Conservation (phyloP, 2,329 filamentous ascomycete genomes). For the Calonectria hongkongensis region DNA sequence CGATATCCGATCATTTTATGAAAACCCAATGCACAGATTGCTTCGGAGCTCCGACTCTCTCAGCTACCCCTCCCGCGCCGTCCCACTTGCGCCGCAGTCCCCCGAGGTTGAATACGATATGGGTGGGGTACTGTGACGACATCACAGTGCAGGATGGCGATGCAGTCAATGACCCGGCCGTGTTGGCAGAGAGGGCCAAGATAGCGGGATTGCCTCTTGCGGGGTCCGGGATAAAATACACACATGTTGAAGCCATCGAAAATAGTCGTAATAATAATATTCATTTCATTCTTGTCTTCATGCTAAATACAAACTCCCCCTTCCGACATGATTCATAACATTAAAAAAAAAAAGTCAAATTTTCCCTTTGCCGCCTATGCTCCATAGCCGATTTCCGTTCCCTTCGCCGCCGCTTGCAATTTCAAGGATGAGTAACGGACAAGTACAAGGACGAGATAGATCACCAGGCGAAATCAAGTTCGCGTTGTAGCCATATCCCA, state of each 20-base stretch:
- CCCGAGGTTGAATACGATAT: slow-evolving; percentile 17
- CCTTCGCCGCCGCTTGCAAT: slow-evolving; percentile 7
- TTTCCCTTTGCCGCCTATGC: slow-evolving; percentile 16
- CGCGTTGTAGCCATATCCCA: background rate
- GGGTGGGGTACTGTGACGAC: slow-evolving; percentile 35
- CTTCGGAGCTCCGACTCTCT: slow-evolving; percentile 27
- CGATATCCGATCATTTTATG: slow-evolving; percentile 15
- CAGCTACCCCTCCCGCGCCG: slow-evolving; percentile 19
- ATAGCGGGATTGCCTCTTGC: background rate
- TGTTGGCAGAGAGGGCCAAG: background rate
- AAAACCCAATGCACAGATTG: slow-evolving; percentile 21
- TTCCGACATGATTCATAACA: slow-evolving; percentile 5
- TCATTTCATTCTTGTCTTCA: background rate
- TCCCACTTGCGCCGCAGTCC: slow-evolving; percentile 33
- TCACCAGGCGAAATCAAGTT: background rate
- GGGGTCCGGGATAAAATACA: background rate
- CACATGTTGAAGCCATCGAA: background rate
- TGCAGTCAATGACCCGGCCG: background rate
- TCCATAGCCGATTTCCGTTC: background rate
- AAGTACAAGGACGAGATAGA: background rate
- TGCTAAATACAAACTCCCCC: background rate
- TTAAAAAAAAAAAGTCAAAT: background rate
- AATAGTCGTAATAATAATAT: background rate
- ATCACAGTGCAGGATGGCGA: slow-evolving; percentile 29
- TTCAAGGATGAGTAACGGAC: slow-evolving; percentile 4